A percentile compares a stretch with the other conserved stretches of the same genome.
These are phyloP conservation scores for Kokia cookei DNA, from an alignment of 441 rosid species.

Conservation along the genomic window DNA sequence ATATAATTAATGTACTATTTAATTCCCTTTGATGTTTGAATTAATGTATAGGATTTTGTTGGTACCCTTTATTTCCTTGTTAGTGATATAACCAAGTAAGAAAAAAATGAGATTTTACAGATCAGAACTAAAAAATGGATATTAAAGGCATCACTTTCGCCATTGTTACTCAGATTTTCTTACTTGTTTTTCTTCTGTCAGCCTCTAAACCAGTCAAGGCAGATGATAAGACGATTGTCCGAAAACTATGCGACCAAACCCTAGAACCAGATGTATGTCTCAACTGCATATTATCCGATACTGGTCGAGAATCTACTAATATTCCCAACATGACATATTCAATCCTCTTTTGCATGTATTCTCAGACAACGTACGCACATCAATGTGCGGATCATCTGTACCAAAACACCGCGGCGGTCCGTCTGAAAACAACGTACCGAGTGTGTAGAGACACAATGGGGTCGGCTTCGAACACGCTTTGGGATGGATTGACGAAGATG, in stretches of 20 bases:
- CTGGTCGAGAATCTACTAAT: background rate
- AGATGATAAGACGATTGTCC: background rate
- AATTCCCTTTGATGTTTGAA: too few relatives aligned
- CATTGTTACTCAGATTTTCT: background rate
- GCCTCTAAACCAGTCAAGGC: background rate
- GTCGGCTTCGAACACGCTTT: background rate
- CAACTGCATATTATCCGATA: background rate
- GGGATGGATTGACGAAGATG: slow-evolving; percentile 1
- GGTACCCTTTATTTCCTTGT: background rate
- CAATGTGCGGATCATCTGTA: background rate
- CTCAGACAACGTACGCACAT: background rate
- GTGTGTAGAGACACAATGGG: background rate
- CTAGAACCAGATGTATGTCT: slow-evolving; percentile 3
- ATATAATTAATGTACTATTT: too few relatives aligned
- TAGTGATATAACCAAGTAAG: background rate
- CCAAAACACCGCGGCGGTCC: background rate
- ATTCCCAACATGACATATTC: slow-evolving; percentile 1
- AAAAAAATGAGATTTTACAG: background rate
- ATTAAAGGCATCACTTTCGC: background rate
- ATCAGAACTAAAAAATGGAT: background rate
- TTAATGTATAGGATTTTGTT: background rate
- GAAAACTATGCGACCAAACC: background rate
- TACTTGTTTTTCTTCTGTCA: background rate
- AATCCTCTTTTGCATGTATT: slow-evolving; percentile 2
- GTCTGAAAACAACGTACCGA: background rate